Evolutionary conservation across 306 rosid species (phyloP).

Genomic region (Begonia peltatifolia): DNA sequence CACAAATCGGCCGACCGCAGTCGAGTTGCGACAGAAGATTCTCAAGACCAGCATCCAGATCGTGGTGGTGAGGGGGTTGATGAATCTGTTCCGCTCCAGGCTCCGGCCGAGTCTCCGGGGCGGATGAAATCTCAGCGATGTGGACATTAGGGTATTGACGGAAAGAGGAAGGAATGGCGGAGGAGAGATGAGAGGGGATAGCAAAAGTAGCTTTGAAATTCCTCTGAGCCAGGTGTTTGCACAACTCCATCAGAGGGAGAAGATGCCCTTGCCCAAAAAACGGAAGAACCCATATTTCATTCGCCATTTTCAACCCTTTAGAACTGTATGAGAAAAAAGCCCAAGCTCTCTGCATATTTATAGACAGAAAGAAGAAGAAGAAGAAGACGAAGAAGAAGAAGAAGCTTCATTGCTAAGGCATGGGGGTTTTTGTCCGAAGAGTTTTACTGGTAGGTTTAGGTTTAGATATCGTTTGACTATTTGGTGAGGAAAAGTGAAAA

Average conservation of each 20-base stretch:
- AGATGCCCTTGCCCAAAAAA: constrained; percentile 59
- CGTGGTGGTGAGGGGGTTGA: constrained; percentile 7
- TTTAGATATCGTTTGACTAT: no score
- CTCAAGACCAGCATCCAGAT: constrained; percentile 16
- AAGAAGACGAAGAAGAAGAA: no score
- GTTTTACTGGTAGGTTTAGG: no score
- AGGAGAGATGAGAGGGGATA: constrained; percentile 24
- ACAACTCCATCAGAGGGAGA: constrained; percentile 46
- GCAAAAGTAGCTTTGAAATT: constrained; percentile 22
- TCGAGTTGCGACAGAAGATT: constrained; percentile 12
- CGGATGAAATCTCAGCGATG: constrained; percentile 19
- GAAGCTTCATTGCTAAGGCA: background rate
- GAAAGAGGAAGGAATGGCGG: constrained; percentile 37
- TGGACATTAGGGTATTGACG: constrained; percentile 27
- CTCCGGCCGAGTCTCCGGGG: constrained; percentile 3
- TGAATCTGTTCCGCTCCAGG: constrained; percentile 6
- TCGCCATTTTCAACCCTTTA: constrained; percentile 11
- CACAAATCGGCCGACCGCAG: constrained; percentile 29
- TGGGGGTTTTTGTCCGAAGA: no score
- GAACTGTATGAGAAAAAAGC: background rate
- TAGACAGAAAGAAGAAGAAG: background rate
- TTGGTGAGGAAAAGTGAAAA: no score
- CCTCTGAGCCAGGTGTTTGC: constrained; percentile 38
- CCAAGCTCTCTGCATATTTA: background rate
- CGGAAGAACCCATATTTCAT: constrained; percentile 40